phyloP scores from a whole-genome alignment of 2,329 filamentous ascomycete species.

The Colletotrichum sp. region DNA sequence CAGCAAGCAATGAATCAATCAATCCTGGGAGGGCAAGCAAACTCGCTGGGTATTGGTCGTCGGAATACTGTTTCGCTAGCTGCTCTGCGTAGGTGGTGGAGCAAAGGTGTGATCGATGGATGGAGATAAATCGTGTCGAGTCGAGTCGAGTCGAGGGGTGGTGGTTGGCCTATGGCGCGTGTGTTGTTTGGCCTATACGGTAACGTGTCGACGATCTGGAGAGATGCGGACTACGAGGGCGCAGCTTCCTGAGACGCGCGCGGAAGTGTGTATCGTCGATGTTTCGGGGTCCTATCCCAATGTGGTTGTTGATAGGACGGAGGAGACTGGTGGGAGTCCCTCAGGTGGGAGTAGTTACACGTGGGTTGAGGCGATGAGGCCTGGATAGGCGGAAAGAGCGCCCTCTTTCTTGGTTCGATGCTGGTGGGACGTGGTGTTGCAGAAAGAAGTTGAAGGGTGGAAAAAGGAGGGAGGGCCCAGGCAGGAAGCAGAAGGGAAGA shows the following conservation, averaged over 20 bases:
- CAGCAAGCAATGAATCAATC: constrained; percentile 7
- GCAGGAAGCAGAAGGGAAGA: background rate
- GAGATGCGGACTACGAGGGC: background rate
- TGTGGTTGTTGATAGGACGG: background rate
- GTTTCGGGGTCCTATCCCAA: background rate
- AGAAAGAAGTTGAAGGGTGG: constrained; percentile 4
- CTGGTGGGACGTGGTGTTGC: constrained; percentile 8
- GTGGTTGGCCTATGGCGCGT: background rate
- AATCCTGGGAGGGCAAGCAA: constrained; percentile 5
- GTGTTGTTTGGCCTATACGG: background rate
- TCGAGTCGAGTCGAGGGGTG: background rate
- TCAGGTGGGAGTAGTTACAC: constrained; percentile 2
- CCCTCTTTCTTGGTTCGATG: constrained; percentile 14
- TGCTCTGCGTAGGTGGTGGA: constrained; percentile 1
- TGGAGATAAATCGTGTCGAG: constrained; percentile 1
- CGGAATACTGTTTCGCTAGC: constrained; percentile 15
- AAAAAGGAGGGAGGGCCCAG: constrained; percentile 11
- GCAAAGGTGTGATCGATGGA: constrained; percentile 1
- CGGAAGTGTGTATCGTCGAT: constrained; percentile 8
- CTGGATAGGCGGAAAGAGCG: constrained; percentile 7
- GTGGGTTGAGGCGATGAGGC: constrained; percentile 19
- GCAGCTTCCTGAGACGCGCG: constrained; percentile 3
- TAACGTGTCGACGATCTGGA: background rate
- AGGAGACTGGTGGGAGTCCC: background rate
- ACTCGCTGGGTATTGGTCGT: constrained; percentile 15